Base-by-base conservation (phyloP, 805 yeast genomes). In the Helenozyma baotianmanensis region DNA sequence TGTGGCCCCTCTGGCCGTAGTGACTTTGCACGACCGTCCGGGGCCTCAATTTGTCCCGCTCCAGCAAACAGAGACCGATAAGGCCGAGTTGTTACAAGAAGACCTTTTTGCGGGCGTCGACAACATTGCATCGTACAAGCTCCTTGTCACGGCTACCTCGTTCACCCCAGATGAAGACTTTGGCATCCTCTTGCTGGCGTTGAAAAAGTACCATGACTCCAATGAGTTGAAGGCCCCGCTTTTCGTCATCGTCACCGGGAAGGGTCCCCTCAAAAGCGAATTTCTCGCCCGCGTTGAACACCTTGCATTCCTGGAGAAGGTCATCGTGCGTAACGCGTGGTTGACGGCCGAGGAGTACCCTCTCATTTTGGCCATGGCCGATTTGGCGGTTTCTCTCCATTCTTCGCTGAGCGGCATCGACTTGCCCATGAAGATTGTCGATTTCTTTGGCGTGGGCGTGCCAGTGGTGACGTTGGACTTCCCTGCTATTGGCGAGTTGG, bases 81-180 rank as follows among this genome's bases (percentile, higher is more conserved):
- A 58, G 25, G 48, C 56, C 11, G 65, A 66, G 23, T 35, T 45
- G 9, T 26, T 38, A 21, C 11, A 42, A n/a, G 56, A 51, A 35
- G 54, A 47, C 9, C 11, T 66, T 2, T 65, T 65, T 29, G 35
- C 41, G 2, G 56, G 35, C 12, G 40, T 62, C 3, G 45, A 42
- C 3, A 34, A 50, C 25, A 39, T 56, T 4, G 24, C 34, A 22
- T 43, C 44, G 54, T 83, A 80, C 49, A 78, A 78, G 43, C 65
- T 90, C n/a, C 45, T 92, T 10, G 76, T 90, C 3, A 80, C 90
- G 1, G 82, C 97, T 0, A 90, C 99, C 0, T 87, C 96, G 1
- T 92, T 88, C 54, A 90, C 99, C 0, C 92, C 94, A 1, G 99
- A 92, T 57, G 99, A 92, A 57, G 95, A 92, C 54, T 77, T 92